Base-by-base conservation (phyloP, 2,329 filamentous ascomycete genomes). In the Coniella lustricola region DNA sequence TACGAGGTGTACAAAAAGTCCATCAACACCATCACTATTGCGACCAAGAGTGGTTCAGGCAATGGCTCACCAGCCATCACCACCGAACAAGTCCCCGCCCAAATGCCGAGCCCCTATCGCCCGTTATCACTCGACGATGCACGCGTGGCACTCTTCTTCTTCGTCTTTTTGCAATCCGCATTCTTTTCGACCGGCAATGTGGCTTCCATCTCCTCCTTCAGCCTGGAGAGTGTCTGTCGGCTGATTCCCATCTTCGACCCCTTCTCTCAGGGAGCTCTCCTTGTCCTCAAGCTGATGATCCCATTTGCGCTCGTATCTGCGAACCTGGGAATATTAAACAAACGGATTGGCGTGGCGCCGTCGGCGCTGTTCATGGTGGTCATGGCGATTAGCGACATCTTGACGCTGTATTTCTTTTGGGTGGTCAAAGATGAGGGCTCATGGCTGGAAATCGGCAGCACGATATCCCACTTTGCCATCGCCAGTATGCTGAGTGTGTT, bases 161-260 rank as follows among this genome's bases (percentile, higher is more conserved):
- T 98, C 66, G 90, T 89, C 57, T 79, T 98, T 34, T 77, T 98
- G 5, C 93, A 98, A 67, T 91, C 90, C 3, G 93, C 86, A 44
- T 98, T 98, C 68, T 98, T 97, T 76, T 88, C 84, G 68, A 97
- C 91, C 0, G 93, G 93, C 55, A 98, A 98, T 69, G 82, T 98
- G 50, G 93, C 93, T 1, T 96, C 91, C 0, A 70, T 98, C 48
- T 95, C 90, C 14, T 87, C 89, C 1, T 98, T 98, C 71, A 94
- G 87, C 53, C 74, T 98, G 35, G 93, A 97, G 50, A 90, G 87
- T 59, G 93, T 98, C 7, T 79, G 75, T 63, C 84, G 93, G 2
- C 79, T 98, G 7, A 77, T 97, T 43, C 93, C 93, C 4, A 73
- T 98, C 53, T 98, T 98, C 66, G 88, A 91, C 62, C 93, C 93